Base-by-base conservation (phyloP, 192 early-diverging fungal species). In the Coemansia sp. region DNA sequence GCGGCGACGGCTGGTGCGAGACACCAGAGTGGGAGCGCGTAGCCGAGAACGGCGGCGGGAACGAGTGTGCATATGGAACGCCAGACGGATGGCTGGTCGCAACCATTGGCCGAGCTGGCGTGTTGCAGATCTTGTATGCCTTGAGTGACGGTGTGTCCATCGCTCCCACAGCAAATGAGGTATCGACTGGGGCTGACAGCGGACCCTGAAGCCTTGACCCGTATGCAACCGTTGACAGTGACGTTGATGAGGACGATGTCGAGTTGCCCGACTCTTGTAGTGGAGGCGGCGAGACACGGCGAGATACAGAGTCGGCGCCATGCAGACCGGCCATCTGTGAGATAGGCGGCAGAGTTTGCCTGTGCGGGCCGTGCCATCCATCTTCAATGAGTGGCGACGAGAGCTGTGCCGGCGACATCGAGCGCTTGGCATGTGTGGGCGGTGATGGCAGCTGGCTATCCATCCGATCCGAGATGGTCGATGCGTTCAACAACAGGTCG, bases 401-500 rank as follows among this genome's bases (percentile, higher is more conserved):
- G 4, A 32, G 25, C 29, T 68, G 66, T 8, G 27, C 25, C 9
- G 52, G 59, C 51, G 66, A 53, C 24, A 57, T 25, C 39, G 66
- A 66, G 68, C 47, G 41, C 55, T 64, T 57, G 25, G 55, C 47
- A 23, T 73, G 55, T 7, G 65, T 35, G 43, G 72, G 50, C 45
- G 72, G 72, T 14, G 72, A 74, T 38, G 67, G 45, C 53, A 75
- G 65, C 50, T 73, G 71, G 57, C 52, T 57, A 41, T 60, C 64
- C 56, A 66, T 58, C 51, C 62, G 62, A 63, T 79, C 76, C 0
- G 76, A 70, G 49, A 79, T 55, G 5, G 66, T 79, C 4, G 76
- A 73, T 9, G 76, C 76, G 32, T 79, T 79, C 24, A 79, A 64
- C 58, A 79, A 67, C 39, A 79, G 57, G 60, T 73, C 76, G 6